Evolutionary conservation across 371 early-diverging fungal genomes (phyloP), one percentile per base, ranked within the genome.

Genomic region (Dichotomocladium elegans): DNA sequence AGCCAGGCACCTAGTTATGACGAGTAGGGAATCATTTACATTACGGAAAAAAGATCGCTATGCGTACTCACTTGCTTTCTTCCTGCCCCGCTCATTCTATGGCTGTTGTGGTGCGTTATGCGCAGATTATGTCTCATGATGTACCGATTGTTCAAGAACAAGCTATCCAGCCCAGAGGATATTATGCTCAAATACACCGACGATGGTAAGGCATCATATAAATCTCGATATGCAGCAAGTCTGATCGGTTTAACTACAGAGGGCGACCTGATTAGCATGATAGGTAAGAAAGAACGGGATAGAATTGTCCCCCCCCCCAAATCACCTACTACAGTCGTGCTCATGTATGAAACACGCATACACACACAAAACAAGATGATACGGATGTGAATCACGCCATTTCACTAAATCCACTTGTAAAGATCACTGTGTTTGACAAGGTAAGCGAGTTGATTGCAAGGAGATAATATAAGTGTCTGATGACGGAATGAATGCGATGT

Each of bases 1-100:
- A 74, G 69, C 28, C 79, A 79, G 57, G 73, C 67, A 9, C 82
- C 82, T 3, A 77, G 77, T 8, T 77, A 68, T 60, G 77, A 82
- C 56, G 82, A 82, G 74, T 70, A 64, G 52, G 60, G 22, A 6
- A 3, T 28, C 15, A 4, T 5, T 34, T 30, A 24, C 29, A 11
- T 17, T 4, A 17, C 3, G 10, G 26, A 17, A n/a, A n/a, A n/a
- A n/a, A n/a, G n/a, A n/a, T n/a, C n/a, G n/a, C n/a, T n/a, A n/a
- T n/a, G n/a, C n/a, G n/a, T n/a, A n/a, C n/a, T n/a, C n/a, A n/a
- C n/a, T n/a, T n/a, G n/a, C n/a, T n/a, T n/a, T n/a, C n/a, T n/a
- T n/a, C n/a, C n/a, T n/a, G n/a, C n/a, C n/a, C n/a, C n/a, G n/a
- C n/a, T n/a, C n/a, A n/a, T n/a, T n/a, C n/a, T n/a, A n/a, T n/a